These are phyloP conservation scores for Phylloporus arenicola DNA, from an alignment of 768 basidiomycete species.

Conservation along the genomic window DNA sequence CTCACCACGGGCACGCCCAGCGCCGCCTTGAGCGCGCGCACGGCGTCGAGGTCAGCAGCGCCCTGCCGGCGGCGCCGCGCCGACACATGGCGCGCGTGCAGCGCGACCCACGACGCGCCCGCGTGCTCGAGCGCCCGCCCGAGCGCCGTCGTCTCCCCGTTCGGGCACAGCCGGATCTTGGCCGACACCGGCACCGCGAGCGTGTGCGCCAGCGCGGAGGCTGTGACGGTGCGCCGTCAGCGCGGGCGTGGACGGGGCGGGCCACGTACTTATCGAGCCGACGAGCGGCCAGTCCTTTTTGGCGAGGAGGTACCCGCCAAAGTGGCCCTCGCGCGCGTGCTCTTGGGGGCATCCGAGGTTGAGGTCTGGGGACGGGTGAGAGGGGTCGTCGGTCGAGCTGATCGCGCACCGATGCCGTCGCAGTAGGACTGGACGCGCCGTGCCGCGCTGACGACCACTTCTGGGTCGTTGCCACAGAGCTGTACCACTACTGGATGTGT, in stretches of 20 bases:
- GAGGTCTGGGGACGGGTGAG: slow-evolving; percentile 44
- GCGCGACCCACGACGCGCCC: slow-evolving; percentile 64
- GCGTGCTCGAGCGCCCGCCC: slow-evolving; percentile 54
- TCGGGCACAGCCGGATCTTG: slow-evolving; percentile 58
- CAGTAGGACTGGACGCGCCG: slow-evolving; percentile 54
- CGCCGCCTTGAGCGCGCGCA: slow-evolving; percentile 49
- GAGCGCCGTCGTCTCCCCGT: slow-evolving; percentile 49
- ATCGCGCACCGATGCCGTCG: slow-evolving; percentile 63
- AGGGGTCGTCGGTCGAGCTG: background rate
- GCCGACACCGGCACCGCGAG: slow-evolving; percentile 60
- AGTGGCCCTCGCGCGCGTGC: slow-evolving; percentile 58
- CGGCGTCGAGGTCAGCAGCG: slow-evolving; percentile 58
- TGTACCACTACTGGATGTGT: slow-evolving; percentile 61
- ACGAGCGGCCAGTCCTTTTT: slow-evolving; percentile 71
- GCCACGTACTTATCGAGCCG: slow-evolving; percentile 50
- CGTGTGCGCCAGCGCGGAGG: slow-evolving; percentile 57
- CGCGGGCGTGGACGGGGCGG: background rate
- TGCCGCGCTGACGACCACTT: slow-evolving; percentile 54
- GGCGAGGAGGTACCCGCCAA: slow-evolving; percentile 70
- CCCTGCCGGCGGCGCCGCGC: slow-evolving; percentile 66
- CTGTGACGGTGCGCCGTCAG: slow-evolving; percentile 31
- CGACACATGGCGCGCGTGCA: slow-evolving; percentile 73
- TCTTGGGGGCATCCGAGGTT: slow-evolving; percentile 82
- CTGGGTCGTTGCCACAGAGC: slow-evolving; percentile 67
- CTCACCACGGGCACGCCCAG: slow-evolving; percentile 59